Conservation (phyloP, 2,329 filamentous ascomycete genomes). For the Aspergillus glaucus region DNA sequence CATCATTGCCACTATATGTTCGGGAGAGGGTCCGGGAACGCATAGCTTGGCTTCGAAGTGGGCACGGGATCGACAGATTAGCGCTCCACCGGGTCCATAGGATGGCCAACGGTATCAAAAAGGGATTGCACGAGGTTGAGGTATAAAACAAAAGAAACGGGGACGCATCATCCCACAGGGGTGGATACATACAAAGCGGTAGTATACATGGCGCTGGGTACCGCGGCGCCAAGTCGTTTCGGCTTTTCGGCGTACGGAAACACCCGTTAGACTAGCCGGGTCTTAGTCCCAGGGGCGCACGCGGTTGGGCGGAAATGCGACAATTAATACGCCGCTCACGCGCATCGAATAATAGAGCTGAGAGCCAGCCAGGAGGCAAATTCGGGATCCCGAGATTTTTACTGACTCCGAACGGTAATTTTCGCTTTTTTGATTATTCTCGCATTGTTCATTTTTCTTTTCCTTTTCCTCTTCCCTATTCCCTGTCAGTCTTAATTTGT, state of each 20-base stretch:
- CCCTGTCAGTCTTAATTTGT: too few relatives aligned
- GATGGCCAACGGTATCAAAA: slow-evolving; percentile 4
- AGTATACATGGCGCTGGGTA: background rate
- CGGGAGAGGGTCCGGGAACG: slow-evolving; percentile 9
- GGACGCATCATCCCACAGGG: background rate
- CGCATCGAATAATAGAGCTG: background rate
- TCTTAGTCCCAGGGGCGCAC: background rate
- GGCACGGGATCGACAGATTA: slow-evolving; percentile 11
- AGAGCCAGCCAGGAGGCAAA: background rate
- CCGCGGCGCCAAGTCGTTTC: slow-evolving; percentile 1
- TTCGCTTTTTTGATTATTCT: background rate
- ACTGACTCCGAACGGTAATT: background rate
- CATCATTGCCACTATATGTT: slow-evolving; percentile 9
- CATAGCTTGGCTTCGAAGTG: slow-evolving; percentile 11
- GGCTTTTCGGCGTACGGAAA: slow-evolving; percentile 2
- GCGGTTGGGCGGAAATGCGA: too few relatives aligned
- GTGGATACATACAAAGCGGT: background rate
- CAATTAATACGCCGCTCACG: background rate
- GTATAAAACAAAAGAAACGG: background rate
- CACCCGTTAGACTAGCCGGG: background rate
- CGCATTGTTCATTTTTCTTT: background rate
- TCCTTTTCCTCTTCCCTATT: background rate
- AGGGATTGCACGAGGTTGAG: background rate
- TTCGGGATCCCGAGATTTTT: background rate
- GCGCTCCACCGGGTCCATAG: slow-evolving; percentile 1